Evolutionary conservation across 2,329 filamentous ascomycete species (phyloP).

Genomic region (Herpomyces periplanetae): DNA sequence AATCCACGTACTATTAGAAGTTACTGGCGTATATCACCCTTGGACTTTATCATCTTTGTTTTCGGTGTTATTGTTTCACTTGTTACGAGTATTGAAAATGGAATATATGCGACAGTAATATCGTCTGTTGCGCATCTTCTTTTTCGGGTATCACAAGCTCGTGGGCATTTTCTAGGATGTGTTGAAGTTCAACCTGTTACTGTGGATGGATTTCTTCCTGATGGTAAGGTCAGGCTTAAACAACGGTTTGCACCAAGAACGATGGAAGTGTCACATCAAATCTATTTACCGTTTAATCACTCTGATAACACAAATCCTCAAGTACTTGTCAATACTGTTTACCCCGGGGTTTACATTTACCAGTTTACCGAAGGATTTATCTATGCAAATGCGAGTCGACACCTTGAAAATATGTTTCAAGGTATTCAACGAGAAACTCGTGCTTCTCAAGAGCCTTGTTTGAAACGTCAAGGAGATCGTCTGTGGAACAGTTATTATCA

Average conservation of each 20-base stretch:
- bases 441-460: no score
- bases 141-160: conserved; percentile 43
- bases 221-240: conserved; percentile 13
- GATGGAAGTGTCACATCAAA: conserved; percentile 16
- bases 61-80: conserved; percentile 61
- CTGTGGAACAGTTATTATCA: no score
- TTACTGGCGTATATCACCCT: conserved; percentile 67
- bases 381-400: conserved; percentile 68
- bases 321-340: conserved; percentile 35
- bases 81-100: conserved; percentile 57
- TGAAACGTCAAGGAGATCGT: no score
- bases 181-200: conserved; percentile 51
- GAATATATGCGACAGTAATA: conserved; percentile 52
- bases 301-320: conserved; percentile 64
- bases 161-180: conserved; percentile 42
- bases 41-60: conserved; percentile 77
- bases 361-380: conserved; percentile 80
- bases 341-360: conserved; percentile 82
- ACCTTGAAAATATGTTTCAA: conserved; percentile 33
- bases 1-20: conserved; percentile 66
- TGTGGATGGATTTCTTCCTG: conserved; percentile 27
- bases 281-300: conserved; percentile 58
- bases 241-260: conserved; percentile 12
- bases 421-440: conserved; percentile 19
- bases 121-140: conserved; percentile 38